Percentiles rank a stretch among this genome's conserved stretches.
Evolutionary conservation across 345 rosid species (phyloP).

Genomic region (Rhodomyrtus tomentosa): DNA sequence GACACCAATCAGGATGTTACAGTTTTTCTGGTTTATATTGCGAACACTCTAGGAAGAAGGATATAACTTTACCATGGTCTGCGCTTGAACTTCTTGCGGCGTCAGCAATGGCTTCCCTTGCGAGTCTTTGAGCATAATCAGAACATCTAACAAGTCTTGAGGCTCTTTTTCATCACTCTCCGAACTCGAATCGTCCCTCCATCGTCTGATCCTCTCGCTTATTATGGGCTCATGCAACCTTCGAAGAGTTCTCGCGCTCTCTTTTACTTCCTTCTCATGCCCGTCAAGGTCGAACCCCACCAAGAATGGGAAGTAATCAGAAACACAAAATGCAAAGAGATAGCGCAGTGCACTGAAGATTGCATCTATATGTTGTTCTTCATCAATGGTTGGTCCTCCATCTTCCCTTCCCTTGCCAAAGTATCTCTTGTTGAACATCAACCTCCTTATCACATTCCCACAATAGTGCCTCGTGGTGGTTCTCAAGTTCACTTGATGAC

Average conservation of each 20-base stretch:
- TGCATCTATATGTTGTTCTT: constrained; percentile 17
- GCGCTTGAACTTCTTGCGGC: not conserved
- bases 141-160: not conserved
- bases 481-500: constrained; percentile 2
- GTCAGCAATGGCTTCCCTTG: not conserved
- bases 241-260: not conserved
- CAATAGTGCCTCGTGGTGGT: not conserved
- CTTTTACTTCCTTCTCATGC: constrained; percentile 4
- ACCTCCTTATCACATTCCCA: constrained; percentile 14
- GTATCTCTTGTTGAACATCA: constrained; percentile 19
- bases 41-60: not conserved
- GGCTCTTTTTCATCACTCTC: not conserved
- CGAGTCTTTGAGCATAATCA: not conserved
- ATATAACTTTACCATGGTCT: not conserved
- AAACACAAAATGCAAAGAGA: constrained; percentile 4
- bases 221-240: constrained; percentile 3
- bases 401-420: constrained; percentile 4
- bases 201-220: constrained; percentile 7
- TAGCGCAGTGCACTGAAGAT: constrained; percentile 1
- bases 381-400: constrained; percentile 14
- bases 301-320: constrained; percentile 13
- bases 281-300: constrained; percentile 10
- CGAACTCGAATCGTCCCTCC: constrained; percentile 3
- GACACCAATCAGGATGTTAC: not conserved
- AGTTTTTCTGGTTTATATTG: not conserved